Evolutionary conservation across 257 asterid genomes (phyloP).

Genomic region (Echites panduratus): DNA sequence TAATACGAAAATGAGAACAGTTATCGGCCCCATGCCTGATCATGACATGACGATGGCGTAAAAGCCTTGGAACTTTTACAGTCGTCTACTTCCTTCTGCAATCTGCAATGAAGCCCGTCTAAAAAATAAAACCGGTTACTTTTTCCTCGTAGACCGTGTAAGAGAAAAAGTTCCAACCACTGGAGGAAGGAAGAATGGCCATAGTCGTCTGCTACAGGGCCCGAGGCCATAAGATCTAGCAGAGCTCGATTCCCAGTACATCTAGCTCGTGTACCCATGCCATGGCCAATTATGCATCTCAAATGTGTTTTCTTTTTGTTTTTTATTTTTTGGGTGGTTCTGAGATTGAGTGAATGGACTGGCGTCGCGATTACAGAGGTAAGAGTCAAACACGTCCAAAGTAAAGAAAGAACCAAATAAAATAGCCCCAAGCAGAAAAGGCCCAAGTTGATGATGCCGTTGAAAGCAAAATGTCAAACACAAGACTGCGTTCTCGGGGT

Average conservation of each 20-base stretch:
- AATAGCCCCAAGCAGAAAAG: slow-evolving; percentile 20
- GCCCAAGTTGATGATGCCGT: slow-evolving; percentile 48
- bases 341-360: too few species aligned
- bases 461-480: slow-evolving; percentile 93
- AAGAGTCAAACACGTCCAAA: slow-evolving; percentile 8
- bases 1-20: neutral
- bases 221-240: neutral
- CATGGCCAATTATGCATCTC: neutral
- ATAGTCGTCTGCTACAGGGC: neutral
- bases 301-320: too few species aligned
- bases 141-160: neutral
- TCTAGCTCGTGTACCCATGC: neutral
- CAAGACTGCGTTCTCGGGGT: slow-evolving; percentile 56
- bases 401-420: neutral
- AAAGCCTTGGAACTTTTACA: slow-evolving; percentile 2
- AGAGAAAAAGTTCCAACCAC: neutral
- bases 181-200: neutral
- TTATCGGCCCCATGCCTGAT: neutral
- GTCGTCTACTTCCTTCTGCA: slow-evolving; percentile 1
- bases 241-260: neutral
- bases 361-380: neutral
- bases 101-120: neutral
- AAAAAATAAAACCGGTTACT: neutral
- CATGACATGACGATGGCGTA: slow-evolving; percentile 2
- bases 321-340: too few species aligned